Conservation (phyloP, 2,329 filamentous ascomycete species). For the Hymenotorrendiella dingleyae region DNA sequence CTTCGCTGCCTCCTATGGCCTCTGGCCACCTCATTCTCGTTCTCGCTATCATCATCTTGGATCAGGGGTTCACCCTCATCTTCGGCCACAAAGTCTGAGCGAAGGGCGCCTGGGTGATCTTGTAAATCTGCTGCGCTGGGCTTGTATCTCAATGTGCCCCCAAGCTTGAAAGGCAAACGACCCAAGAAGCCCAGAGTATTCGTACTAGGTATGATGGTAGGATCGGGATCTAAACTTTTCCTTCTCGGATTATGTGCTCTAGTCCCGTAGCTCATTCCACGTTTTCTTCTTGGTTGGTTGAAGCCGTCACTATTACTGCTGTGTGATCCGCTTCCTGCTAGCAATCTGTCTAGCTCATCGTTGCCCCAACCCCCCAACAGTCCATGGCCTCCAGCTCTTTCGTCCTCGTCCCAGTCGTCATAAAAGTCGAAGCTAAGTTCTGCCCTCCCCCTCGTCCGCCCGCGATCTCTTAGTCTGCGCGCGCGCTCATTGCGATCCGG, state of each 20-base stretch:
- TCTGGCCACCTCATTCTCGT: conserved; percentile 14
- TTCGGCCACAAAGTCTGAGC: conserved; percentile 33
- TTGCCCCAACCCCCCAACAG: conserved; percentile 69
- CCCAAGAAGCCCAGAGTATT: conserved; percentile 81
- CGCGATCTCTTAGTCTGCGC: conserved; percentile 61
- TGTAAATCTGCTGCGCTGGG: conserved; percentile 87
- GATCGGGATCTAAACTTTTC: conserved; percentile 58
- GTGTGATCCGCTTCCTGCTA: conserved; percentile 60
- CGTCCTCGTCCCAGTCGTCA: conserved; percentile 79
- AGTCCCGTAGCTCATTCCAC: conserved; percentile 87
- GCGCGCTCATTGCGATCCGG: conserved; percentile 69
- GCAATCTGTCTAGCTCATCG: conserved; percentile 78
- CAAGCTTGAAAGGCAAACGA: conserved; percentile 77
- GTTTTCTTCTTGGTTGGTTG: conserved; percentile 59
- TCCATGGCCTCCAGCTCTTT: conserved; percentile 46
- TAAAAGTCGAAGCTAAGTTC: conserved; percentile 96
- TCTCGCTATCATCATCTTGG: conserved; percentile 32
- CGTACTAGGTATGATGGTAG: conserved; percentile 84
- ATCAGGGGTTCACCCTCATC: conserved; percentile 68
- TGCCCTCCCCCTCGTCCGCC: conserved; percentile 53
- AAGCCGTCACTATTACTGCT: conserved; percentile 37
- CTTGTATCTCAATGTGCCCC: conserved; percentile 77
- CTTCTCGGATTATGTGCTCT: conserved; percentile 45
- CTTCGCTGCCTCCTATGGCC: conserved; percentile 57
- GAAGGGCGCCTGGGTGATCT: conserved; percentile 64